phyloP scores from a whole-genome alignment of 495 filamentous ascomycete genomes.

The Hypoxylon lenormandii region DNA sequence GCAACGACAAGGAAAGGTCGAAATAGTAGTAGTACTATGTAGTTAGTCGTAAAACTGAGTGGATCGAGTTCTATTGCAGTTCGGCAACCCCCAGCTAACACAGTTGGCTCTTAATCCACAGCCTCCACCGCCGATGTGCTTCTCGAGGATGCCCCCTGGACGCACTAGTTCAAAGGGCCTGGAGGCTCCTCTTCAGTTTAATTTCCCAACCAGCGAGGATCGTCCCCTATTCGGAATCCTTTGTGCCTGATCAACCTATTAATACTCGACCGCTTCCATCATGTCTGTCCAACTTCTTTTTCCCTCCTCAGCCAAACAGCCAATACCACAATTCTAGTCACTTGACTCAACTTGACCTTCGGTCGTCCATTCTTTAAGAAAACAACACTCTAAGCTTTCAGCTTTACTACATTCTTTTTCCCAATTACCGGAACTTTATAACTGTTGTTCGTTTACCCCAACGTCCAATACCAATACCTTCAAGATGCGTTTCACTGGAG shows the following conservation, averaged over 20 bases:
- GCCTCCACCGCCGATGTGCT: conserved; percentile 46
- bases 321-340: conserved; percentile 62
- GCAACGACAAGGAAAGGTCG: conserved; percentile 12
- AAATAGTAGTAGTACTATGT: conserved; percentile 27
- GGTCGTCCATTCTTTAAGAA: conserved; percentile 72
- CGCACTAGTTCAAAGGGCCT: conserved; percentile 34
- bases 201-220: conserved; percentile 52
- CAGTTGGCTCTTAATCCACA: conserved; percentile 36
- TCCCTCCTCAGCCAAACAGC: conserved; percentile 63
- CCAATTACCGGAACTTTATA: conserved; percentile 42
- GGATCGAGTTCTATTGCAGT: conserved; percentile 36
- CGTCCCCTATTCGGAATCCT: conserved; percentile 48
- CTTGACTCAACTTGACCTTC: conserved; percentile 66
- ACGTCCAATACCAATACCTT: conserved; percentile 54
- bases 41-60: conserved; percentile 29
- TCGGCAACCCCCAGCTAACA: conserved; percentile 23
- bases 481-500: conserved; percentile 69
- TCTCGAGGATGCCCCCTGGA: conserved; percentile 34
- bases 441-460: conserved; percentile 53
- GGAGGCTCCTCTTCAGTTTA: conserved; percentile 45
- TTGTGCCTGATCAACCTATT: conserved; percentile 54
- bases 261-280: conserved; percentile 56
- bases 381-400: conserved; percentile 56
- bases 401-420: conserved; percentile 58
- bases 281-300: conserved; percentile 50